Conservation (phyloP, 2,329 filamentous ascomycete genomes). For the Neonectria punicea region DNA sequence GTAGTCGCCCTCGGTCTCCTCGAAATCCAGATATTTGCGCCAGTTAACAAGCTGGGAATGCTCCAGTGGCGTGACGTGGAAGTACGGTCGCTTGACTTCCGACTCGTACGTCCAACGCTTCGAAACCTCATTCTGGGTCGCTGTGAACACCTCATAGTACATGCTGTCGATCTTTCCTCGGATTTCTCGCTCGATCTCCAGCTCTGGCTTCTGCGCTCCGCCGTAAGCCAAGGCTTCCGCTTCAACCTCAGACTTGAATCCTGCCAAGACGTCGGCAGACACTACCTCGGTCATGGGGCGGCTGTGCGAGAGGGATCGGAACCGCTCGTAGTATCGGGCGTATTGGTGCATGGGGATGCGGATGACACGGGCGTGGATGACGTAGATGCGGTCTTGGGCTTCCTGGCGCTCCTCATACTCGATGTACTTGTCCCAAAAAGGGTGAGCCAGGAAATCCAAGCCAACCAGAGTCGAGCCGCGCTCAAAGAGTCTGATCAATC, state of each 20-base stretch:
- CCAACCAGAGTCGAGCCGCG: conserved; percentile 86
- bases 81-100: conserved; percentile 95
- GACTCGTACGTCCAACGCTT: conserved; percentile 96
- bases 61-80: conserved; percentile 94
- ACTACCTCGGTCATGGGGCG: conserved; percentile 80
- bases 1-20: conserved; percentile 85
- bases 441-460: conserved; percentile 91
- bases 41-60: conserved; percentile 87
- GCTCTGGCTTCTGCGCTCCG: conserved; percentile 68
- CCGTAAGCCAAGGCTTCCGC: conserved; percentile 67
- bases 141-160: conserved; percentile 83
- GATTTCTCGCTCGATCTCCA: conserved; percentile 86
- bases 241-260: conserved; percentile 78
- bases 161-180: conserved; percentile 81
- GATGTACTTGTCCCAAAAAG: conserved; percentile 99
- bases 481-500: conserved; percentile 83
- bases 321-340: conserved; percentile 92
- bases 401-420: conserved; percentile 95
- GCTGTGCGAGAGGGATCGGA: conserved; percentile 78
- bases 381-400: conserved; percentile 84
- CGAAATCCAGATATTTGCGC: conserved; percentile 96
- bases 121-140: conserved; percentile 86
- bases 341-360: conserved; percentile 96
- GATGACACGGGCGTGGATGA: conserved; percentile 83
- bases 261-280: conserved; percentile 72